Percentiles rank a stretch among this genome's conserved stretches.
phyloP scores from a whole-genome alignment of 2,329 filamentous ascomycete species.

The Pseudocercospora crystallina region DNA sequence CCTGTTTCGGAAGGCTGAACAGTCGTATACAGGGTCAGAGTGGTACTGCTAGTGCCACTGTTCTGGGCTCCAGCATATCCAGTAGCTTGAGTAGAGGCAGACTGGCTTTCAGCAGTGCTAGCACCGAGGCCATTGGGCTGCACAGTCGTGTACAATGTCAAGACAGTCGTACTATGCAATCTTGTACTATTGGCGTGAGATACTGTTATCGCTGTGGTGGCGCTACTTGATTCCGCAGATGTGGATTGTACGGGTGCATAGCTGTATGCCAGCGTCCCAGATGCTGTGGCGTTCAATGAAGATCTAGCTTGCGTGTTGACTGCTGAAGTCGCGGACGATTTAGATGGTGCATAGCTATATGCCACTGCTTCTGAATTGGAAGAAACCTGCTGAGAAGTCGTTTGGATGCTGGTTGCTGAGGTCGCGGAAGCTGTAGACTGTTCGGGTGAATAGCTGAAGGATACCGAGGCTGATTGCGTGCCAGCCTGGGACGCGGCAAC shows the following conservation, averaged over 20 bases:
- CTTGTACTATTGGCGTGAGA: not conserved
- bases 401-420: no score
- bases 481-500: no score
- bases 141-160: conserved; percentile 26
- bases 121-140: conserved; percentile 8
- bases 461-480: conserved; percentile 5
- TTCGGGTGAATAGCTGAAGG: conserved; percentile 12
- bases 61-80: not conserved
- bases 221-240: not conserved
- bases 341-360: not conserved
- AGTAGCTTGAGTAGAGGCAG: not conserved
- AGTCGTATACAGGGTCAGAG: conserved; percentile 2
- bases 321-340: not conserved
- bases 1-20: not conserved
- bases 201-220: not conserved
- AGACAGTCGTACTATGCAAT: conserved; percentile 19
- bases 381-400: no score
- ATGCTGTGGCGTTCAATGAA: no score
- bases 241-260: conserved; percentile 4
- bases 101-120: not conserved
- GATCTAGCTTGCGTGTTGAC: not conserved
- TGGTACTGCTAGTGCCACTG: not conserved
- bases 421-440: no score
- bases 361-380: not conserved
- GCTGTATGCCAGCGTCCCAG: not conserved